Evolutionary conservation across 164 flowering plant genomes (phyloP).

Genomic region (Kingdonia uniflora): DNA sequence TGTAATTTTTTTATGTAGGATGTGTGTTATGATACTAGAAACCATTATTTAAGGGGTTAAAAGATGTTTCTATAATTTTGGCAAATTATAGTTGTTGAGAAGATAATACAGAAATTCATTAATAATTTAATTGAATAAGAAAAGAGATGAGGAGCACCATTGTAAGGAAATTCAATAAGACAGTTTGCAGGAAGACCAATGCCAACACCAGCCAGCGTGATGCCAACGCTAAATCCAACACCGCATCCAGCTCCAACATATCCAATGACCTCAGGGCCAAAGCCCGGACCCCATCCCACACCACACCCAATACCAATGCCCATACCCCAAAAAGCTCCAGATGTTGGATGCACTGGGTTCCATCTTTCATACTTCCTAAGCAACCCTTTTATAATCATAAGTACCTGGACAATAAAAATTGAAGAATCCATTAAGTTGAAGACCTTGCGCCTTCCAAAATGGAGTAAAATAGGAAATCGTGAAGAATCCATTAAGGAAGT

Average conservation of each 20-base stretch:
- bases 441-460: no score
- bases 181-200: conserved; percentile 84
- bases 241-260: conserved; percentile 99
- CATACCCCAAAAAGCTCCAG: conserved; percentile 95
- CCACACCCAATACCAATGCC: conserved; percentile 95
- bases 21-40: no score
- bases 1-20: no score
- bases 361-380: conserved; percentile 76
- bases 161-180: conserved; percentile 42
- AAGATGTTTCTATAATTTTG: neutral
- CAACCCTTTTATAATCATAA: conserved; percentile 87
- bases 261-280: conserved; percentile 90
- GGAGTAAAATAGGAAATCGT: no score
- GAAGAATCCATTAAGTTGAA: conserved; percentile 1
- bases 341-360: conserved; percentile 97
- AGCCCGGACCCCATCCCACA: conserved; percentile 98
- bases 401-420: conserved; percentile 27
- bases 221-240: conserved; percentile 78
- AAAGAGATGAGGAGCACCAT: conserved; percentile 29
- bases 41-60: neutral
- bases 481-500: no score
- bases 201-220: conserved; percentile 78
- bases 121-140: neutral
- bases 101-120: neutral
- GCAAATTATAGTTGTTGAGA: neutral